Evolutionary conservation across 805 yeast species (phyloP).

Genomic region (Wickerhamiella shivajii): DNA sequence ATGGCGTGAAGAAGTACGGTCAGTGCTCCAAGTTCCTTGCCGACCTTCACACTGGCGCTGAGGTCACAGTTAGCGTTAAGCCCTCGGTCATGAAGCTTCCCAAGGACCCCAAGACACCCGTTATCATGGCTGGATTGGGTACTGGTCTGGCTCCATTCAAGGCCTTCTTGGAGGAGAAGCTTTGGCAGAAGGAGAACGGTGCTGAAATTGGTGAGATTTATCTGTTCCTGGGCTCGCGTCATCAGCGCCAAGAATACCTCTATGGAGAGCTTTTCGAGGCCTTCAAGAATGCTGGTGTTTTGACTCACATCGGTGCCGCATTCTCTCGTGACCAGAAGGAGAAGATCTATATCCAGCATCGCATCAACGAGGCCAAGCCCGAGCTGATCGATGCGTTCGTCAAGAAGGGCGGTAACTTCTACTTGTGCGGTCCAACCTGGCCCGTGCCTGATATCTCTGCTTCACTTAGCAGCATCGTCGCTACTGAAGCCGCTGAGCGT

Average conservation of each 20-base stretch:
- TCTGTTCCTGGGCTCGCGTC: constrained; percentile 86
- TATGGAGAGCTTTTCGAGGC: constrained; percentile 98
- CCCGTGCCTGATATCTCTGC: constrained; percentile 94
- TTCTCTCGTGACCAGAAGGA: constrained; percentile 94
- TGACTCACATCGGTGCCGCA: constrained; percentile 94
- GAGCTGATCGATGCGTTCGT: constrained; percentile 70
- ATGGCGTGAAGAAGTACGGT: constrained; percentile 78
- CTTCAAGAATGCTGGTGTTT: constrained; percentile 75
- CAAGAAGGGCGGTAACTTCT: constrained; percentile 71
- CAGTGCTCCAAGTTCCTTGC: constrained; percentile 88
- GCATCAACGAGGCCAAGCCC: constrained; percentile 61
- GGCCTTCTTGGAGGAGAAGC: constrained; percentile 90
- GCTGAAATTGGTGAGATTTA: constrained; percentile 75
- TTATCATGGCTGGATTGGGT: constrained; percentile 94
- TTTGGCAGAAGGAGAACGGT: constrained; percentile 86
- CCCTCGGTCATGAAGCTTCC: constrained; percentile 97
- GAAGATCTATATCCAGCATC: constrained; percentile 89
- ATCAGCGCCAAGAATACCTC: constrained; percentile 84
- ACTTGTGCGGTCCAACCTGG: constrained; percentile 98
- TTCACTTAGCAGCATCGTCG: constrained; percentile 70
- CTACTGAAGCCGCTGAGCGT: constrained; percentile 49
- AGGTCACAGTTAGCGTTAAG: constrained; percentile 84
- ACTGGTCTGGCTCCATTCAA: constrained; percentile 97
- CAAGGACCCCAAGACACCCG: constrained; percentile 71
- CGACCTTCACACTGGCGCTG: constrained; percentile 64